Evolutionary conservation across 2,329 filamentous ascomycete genomes (phyloP), one percentile per base, ranked within the genome.

Genomic region (Colletotrichum simmondsii): DNA sequence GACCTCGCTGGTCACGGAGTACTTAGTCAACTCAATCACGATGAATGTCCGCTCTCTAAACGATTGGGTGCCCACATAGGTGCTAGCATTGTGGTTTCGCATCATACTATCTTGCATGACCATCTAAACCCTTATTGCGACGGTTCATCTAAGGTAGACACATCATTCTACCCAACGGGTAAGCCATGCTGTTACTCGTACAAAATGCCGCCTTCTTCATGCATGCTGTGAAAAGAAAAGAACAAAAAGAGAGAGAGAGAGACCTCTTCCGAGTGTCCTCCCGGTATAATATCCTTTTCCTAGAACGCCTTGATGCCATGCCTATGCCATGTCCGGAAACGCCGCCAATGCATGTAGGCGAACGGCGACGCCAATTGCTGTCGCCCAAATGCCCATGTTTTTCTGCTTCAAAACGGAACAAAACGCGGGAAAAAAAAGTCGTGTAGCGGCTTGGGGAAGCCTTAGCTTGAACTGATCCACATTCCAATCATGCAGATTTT

Each of bases 321-420:
- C 67, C 54, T 32, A 65, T 59, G 53, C 69, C 65, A 24, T 57
- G 19, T 46, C 71, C 66, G 35, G 42, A 12, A 73, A 73, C 71
- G 49, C 71, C 71, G 46, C 54, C 32, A 49, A 71, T 71, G 61
- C 35, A 73, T 71, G 56, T 35, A 57, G 56, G 56, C 66, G 70
- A 61, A 49, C 60, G 60, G 42, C 49, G 67, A 65, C n/a, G 66
- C 32, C 65, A 57, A 72, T 24, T 37, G 46, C 32, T 60, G 46
- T 46, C 70, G 65, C 22, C 46, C 35, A 60, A 37, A 46, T 49
- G 32, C 65, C 52, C 32, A 49, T 58, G 32, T 57, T 56, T 60
- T 37, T 57, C 32, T 60, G 37, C 26, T 12, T 8, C 8, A 59
- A 52, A 24, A 22, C 6, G 42, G 42, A 49, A 22, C 42, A 49